phyloP scores from a whole-genome alignment of 1,284 basidiomycete genomes.

The Tilletiopsis washingtonensis region DNA sequence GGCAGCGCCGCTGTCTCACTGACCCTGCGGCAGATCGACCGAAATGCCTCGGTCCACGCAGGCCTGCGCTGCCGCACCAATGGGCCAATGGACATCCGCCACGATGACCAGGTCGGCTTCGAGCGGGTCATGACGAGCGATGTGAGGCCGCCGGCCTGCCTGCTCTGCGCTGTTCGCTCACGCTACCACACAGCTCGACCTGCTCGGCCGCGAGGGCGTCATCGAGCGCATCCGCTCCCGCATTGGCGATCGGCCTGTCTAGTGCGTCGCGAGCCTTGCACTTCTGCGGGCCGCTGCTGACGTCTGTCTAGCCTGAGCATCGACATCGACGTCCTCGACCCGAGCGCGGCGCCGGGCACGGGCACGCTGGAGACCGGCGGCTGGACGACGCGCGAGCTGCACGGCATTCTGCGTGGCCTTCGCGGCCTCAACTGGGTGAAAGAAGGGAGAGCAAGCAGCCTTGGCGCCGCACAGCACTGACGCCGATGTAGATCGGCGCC shows the following conservation, averaged over 20 bases:
- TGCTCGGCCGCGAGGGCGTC: conserved; percentile 49
- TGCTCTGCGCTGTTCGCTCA: no score
- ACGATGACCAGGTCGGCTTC: conserved; percentile 50
- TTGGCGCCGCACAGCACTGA: no score
- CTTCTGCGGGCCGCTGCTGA: no score
- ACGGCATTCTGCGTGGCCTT: conserved; percentile 67
- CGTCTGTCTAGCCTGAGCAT: no score
- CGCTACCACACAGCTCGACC: conserved; percentile 49
- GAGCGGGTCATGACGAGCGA: no score
- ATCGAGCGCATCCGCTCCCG: conserved; percentile 52
- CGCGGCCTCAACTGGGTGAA: conserved; percentile 60
- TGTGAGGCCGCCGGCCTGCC: no score
- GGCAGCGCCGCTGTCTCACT: no score
- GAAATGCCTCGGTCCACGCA: conserved; percentile 51
- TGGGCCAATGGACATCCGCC: conserved; percentile 10
- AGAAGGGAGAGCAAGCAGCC: no score
- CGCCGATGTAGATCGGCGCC: no score
- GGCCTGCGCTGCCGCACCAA: conserved; percentile 65
- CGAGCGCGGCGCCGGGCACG: conserved; percentile 68
- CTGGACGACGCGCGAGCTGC: conserved; percentile 71
- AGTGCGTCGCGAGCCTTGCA: no score
- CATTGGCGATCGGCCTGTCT: conserved; percentile 64
- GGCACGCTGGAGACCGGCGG: conserved; percentile 77
- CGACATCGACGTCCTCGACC: conserved; percentile 61
- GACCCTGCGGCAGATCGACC: no score